Base-by-base conservation (phyloP, 2,329 filamentous ascomycete species). In the Fusarium annulatum region DNA sequence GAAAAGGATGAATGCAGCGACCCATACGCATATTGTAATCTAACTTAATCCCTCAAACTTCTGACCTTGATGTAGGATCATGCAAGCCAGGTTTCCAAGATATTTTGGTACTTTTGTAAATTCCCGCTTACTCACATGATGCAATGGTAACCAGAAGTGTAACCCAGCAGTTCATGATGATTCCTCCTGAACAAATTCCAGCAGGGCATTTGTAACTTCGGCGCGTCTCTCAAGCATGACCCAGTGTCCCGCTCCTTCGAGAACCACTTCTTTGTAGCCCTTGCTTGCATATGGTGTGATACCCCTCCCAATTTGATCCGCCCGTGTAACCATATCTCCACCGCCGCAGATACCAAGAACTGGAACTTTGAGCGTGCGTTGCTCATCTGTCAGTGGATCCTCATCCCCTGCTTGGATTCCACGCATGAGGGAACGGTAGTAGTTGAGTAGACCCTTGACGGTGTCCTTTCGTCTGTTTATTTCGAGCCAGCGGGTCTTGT, bases 211-310 rank as follows among this genome's bases (percentile, higher is more conserved):
- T 36, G 53, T 73, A 7, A 76, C 51, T 18, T 74, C 69, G 9
- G 53, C 61, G 19, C 61, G 46, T 33, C 52, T 60, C 36, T 76
- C 74, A 7, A 74, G 51, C 67, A 75, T 75, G 15, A 72, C 39
- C 75, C 75, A 77, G 34, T 77, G 75, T 5, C 74, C 72, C 3
- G 72, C 59, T 6, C 48, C 58, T 36, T 69, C 33, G 5, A 71
- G 33, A 19, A 45, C 36, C 30, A 71, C 34, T 23, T 73, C 59
- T 7, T 55, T 74, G 26, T 75, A 76, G 1, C 61, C 61, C 19
- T 60, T 56, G 23, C 36, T 61, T 14, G 67, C 65, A 53, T 64
- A 75, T 21, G 71, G 59, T 34, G 30, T 46, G 11, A 57, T 68
- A 2, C 46, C 41, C 26, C 45, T 28, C 15, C 52, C 26, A n/a